phyloP scores from a whole-genome alignment of 257 asterid genomes.

The Plectranthus barbatus region DNA sequence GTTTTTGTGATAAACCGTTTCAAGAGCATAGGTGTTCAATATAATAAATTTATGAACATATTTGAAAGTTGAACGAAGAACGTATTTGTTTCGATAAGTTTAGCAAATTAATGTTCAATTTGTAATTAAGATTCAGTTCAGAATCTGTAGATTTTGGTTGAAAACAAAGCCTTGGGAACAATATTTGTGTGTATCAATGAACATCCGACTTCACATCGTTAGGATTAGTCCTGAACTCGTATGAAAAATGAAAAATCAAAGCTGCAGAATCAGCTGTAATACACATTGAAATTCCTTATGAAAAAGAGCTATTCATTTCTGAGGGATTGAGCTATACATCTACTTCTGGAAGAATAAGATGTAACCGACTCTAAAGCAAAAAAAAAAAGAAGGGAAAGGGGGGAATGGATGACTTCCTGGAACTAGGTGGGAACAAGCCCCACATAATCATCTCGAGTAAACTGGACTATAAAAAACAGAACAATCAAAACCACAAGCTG shows the following conservation, averaged over 20 bases:
- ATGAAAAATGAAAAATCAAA: background rate
- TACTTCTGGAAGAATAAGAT: slow-evolving; percentile 15
- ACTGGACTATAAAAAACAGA: slow-evolving; percentile 23
- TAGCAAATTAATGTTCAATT: too few species aligned
- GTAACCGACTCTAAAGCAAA: slow-evolving; percentile 13
- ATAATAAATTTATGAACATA: too few species aligned
- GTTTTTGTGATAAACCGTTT: too few species aligned
- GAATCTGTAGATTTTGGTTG: too few species aligned
- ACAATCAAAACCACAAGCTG: slow-evolving; percentile 45
- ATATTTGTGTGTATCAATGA: background rate
- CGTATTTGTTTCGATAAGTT: too few species aligned
- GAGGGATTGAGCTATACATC: slow-evolving; percentile 23
- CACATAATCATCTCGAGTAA: slow-evolving; percentile 22
- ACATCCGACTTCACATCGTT: background rate
- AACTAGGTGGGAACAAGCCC: slow-evolving; percentile 68
- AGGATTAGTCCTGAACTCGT: slow-evolving; percentile 3
- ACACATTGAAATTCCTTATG: slow-evolving; percentile 17
- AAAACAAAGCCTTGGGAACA: too few species aligned
- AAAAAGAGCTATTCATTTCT: slow-evolving; percentile 13
- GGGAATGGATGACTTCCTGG: background rate
- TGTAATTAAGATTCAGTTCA: too few species aligned
- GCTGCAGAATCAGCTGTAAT: slow-evolving; percentile 16
- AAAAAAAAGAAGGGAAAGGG: too few species aligned
- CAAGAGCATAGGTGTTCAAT: too few species aligned
- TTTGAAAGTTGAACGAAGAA: too few species aligned